These are phyloP conservation scores for Periconia macrospinosa DNA, from an alignment of 2,329 filamentous ascomycete species.

Conservation along the genomic window DNA sequence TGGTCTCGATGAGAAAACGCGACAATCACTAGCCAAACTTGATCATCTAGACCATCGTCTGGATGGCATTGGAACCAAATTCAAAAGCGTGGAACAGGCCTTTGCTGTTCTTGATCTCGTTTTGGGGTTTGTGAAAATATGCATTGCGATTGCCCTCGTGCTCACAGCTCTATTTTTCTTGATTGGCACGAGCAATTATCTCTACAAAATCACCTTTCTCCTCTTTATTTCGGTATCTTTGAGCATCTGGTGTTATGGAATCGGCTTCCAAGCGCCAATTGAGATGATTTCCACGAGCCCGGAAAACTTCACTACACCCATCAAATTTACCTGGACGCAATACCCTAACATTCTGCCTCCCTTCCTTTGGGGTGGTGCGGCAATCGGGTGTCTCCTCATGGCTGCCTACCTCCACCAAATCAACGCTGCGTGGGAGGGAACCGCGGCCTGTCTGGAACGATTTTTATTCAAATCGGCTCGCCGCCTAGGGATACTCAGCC, in stretches of 20 bases:
- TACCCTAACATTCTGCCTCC: background rate
- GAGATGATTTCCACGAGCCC: background rate
- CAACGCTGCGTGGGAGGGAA: background rate
- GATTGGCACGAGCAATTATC: background rate
- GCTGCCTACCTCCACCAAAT: background rate
- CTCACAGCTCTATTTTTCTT: background rate
- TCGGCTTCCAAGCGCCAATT: background rate
- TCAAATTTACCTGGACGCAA: background rate
- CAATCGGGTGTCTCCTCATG: background rate
- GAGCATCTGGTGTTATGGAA: background rate
- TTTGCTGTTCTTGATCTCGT: slow-evolving; percentile 1
- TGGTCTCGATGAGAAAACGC: background rate
- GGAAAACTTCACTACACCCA: background rate
- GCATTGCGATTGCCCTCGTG: background rate
- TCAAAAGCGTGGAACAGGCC: slow-evolving; percentile 1
- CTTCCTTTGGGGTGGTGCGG: background rate
- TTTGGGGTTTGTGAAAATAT: background rate
- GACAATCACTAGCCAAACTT: background rate
- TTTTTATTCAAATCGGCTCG: background rate
- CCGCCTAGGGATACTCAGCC: background rate
- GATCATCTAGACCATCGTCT: slow-evolving; percentile 2
- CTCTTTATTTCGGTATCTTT: background rate
- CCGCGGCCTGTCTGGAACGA: background rate
- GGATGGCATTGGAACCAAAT: slow-evolving; percentile 2
- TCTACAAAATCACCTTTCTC: background rate